Conservation (phyloP, 1,284 basidiomycete genomes). For the Heliocybe sulcata region DNA sequence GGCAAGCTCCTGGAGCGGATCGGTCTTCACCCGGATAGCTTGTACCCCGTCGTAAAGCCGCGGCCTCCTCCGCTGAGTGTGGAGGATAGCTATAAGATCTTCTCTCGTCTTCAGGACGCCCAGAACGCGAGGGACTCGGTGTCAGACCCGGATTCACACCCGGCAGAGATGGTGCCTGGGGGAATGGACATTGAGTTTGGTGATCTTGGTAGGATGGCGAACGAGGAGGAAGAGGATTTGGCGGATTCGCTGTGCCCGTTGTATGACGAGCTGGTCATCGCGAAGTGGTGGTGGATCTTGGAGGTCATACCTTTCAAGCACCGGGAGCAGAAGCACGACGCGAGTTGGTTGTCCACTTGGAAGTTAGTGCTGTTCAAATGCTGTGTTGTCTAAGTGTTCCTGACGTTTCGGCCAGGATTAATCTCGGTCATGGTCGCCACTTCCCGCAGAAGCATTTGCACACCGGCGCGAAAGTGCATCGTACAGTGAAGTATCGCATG, state of each 20-base stretch:
- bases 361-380: no score
- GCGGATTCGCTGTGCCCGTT: conserved; percentile 41
- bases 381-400: no score
- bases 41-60: neutral
- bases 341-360: neutral
- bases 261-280: conserved; percentile 43
- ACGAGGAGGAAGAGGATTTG: conserved; percentile 43
- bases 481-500: no score
- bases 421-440: no score
- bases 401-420: no score
- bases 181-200: neutral
- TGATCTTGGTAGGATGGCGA: neutral
- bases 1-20: conserved; percentile 35
- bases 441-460: no score
- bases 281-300: conserved; percentile 46
- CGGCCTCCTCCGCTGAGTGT: neutral
- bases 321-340: conserved; percentile 4
- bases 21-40: conserved; percentile 34
- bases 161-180: neutral
- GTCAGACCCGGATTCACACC: neutral
- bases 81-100: neutral
- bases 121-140: neutral
- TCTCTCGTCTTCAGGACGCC: neutral
- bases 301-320: conserved; percentile 32
- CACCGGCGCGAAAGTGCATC: no score